phyloP scores from a whole-genome alignment of 345 rosid species.

The Eutrema heterophyllum region DNA sequence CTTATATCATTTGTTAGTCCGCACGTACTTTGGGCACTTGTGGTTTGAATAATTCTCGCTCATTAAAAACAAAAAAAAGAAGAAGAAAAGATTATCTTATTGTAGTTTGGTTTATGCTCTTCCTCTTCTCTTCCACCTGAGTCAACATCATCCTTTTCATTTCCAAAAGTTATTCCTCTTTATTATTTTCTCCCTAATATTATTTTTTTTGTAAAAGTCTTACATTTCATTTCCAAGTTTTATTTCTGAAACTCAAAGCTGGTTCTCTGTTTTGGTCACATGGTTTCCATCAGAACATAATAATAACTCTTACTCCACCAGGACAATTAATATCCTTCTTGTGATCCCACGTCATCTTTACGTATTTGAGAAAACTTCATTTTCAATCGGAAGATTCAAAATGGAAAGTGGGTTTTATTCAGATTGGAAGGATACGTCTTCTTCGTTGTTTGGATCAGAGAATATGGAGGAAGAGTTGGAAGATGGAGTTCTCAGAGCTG shows the following conservation, averaged over 20 bases:
- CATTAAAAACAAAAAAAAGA: not conserved
- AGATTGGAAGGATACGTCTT: conserved; percentile 40
- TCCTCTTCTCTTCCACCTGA: conserved; percentile 34
- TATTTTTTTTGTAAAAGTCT: not conserved
- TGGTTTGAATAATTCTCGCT: conserved; percentile 29
- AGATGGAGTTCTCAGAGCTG: conserved; percentile 31
- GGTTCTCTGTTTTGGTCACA: conserved; percentile 30
- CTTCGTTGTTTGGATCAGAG: conserved; percentile 37
- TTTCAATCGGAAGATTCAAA: not conserved
- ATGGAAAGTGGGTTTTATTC: conserved; percentile 58
- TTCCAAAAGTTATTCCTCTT: conserved; percentile 6
- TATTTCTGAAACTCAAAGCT: conserved; percentile 22
- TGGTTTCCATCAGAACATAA: conserved; percentile 14
- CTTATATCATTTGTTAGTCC: conserved; percentile 8
- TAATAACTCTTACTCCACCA: conserved; percentile 24
- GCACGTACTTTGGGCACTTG: conserved; percentile 26
- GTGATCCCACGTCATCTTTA: conserved; percentile 21
- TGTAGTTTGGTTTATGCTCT: conserved; percentile 26
- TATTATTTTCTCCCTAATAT: too few species aligned
- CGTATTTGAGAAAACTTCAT: not conserved
- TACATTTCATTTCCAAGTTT: conserved; percentile 24
- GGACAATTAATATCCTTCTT: not conserved
- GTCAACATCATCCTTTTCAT: conserved; percentile 33
- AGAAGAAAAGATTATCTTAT: conserved; percentile 13
- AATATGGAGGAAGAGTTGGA: conserved; percentile 48